A percentile compares a stretch with the other conserved stretches of the same genome.
phyloP scores from a whole-genome alignment of 768 basidiomycete genomes.

The Aureoboletus auriporus region DNA sequence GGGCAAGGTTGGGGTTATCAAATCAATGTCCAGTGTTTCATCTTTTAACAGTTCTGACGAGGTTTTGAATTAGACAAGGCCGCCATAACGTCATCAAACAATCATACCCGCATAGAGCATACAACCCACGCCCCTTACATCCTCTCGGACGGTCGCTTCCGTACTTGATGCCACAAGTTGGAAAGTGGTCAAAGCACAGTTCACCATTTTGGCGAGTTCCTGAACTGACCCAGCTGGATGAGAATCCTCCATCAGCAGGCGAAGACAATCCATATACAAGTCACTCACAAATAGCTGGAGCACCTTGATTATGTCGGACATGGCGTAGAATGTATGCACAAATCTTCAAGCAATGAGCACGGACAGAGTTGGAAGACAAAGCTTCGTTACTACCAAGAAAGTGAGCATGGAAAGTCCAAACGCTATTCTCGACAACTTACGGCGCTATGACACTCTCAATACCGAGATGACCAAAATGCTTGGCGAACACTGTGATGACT shows the following conservation, averaged over 20 bases:
- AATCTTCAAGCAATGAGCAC: constrained; percentile 74
- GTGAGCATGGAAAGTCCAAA: background rate
- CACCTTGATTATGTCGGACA: constrained; percentile 54
- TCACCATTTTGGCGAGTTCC: constrained; percentile 61
- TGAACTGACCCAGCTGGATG: constrained; percentile 49
- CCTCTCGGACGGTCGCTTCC: constrained; percentile 56
- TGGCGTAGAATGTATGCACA: constrained; percentile 79
- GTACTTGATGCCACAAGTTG: constrained; percentile 54
- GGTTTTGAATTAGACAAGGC: background rate
- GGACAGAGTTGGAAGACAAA: constrained; percentile 28
- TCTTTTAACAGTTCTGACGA: constrained; percentile 75
- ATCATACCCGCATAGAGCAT: constrained; percentile 69
- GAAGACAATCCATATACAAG: background rate
- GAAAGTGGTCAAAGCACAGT: constrained; percentile 59
- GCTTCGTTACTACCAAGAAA: constrained; percentile 26
- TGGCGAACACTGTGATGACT: constrained; percentile 57
- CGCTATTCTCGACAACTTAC: constrained; percentile 6
- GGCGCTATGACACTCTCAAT: constrained; percentile 18
- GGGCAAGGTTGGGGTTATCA: constrained; percentile 77
- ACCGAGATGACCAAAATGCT: constrained; percentile 29
- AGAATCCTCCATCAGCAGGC: constrained; percentile 8
- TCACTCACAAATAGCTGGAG: constrained; percentile 48
- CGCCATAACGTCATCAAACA: background rate
- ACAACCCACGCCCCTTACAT: constrained; percentile 74
- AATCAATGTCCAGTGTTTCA: constrained; percentile 74